Conservation (phyloP, 306 rosid species). For the Parietaria judaica region DNA sequence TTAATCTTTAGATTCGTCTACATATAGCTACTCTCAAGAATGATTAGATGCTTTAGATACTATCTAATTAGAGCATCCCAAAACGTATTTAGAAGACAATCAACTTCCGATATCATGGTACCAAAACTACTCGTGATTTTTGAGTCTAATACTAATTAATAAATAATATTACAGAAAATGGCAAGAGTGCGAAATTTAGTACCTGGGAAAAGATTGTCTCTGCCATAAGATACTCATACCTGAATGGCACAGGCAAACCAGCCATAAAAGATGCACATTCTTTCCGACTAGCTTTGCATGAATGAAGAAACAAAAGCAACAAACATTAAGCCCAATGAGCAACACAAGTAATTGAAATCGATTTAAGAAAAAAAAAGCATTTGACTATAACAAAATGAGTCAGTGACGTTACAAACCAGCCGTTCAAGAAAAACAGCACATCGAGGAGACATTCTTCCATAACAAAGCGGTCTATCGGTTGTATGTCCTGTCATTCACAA, state of each 20-base stretch:
- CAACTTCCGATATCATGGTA: background rate
- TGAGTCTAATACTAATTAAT: too few species aligned
- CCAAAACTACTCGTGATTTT: too few species aligned
- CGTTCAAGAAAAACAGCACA: conserved; percentile 92
- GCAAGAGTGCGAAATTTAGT: conserved; percentile 7
- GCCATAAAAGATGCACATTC: conserved; percentile 97
- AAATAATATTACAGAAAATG: too few species aligned
- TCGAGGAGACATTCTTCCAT: conserved; percentile 97
- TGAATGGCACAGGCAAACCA: conserved; percentile 87
- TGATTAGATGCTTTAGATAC: background rate
- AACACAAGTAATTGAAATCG: conserved; percentile 2
- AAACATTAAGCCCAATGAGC: conserved; percentile 26
- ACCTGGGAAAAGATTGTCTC: conserved; percentile 99
- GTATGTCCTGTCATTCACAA: conserved; percentile 66
- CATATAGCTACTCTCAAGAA: background rate
- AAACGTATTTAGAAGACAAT: background rate
- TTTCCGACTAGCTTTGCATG: conserved; percentile 98
- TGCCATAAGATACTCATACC: conserved; percentile 97
- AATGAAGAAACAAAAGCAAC: conserved; percentile 38
- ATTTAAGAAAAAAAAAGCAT: background rate
- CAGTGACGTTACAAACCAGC: conserved; percentile 63
- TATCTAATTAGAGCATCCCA: too few species aligned
- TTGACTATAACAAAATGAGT: background rate
- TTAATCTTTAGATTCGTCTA: too few species aligned
- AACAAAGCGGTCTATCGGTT: conserved; percentile 83